A percentile compares a stretch with the other conserved stretches of the same genome.
These are phyloP conservation scores for Leptographium radiaticola DNA, from an alignment of 2,329 filamentous ascomycete species.

Conservation along the genomic window DNA sequence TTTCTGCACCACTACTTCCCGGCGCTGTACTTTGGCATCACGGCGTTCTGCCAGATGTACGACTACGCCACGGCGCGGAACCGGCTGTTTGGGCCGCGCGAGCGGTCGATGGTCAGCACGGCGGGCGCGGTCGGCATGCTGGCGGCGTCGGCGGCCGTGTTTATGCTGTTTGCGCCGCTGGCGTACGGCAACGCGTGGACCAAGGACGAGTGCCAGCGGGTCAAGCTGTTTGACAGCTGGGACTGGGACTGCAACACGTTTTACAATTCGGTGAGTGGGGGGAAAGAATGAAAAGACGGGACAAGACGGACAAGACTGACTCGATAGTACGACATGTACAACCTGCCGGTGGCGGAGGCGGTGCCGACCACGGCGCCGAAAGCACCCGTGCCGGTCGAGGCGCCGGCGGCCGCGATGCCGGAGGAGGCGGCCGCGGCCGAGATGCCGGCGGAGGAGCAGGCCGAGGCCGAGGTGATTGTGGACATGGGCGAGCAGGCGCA, in stretches of 20 bases:
- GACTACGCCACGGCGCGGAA: slow-evolving; percentile 74
- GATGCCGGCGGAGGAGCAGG: too few species aligned
- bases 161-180: slow-evolving; percentile 75
- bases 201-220: slow-evolving; percentile 67
- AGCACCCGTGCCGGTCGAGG: slow-evolving; percentile 7
- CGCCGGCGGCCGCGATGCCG: not conserved
- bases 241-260: slow-evolving; percentile 99
- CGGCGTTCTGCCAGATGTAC: slow-evolving; percentile 77
- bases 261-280: slow-evolving; percentile 61
- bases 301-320: too few species aligned
- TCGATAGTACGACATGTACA: slow-evolving; percentile 41
- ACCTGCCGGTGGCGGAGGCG: slow-evolving; percentile 10
- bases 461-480: not conserved
- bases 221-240: slow-evolving; percentile 83
- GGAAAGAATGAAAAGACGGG: too few species aligned
- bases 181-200: slow-evolving; percentile 95
- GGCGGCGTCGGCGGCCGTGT: slow-evolving; percentile 58
- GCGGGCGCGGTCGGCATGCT: slow-evolving; percentile 63
- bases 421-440: not conserved
- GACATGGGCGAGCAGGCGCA: slow-evolving; percentile 5
- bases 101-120: slow-evolving; percentile 62
- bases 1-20: slow-evolving; percentile 99
- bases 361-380: slow-evolving; percentile 1
- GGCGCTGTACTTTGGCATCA: slow-evolving; percentile 86
- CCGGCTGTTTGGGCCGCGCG: slow-evolving; percentile 50